phyloP scores from a whole-genome alignment of 345 rosid genomes.

The Brassica rapa region DNA sequence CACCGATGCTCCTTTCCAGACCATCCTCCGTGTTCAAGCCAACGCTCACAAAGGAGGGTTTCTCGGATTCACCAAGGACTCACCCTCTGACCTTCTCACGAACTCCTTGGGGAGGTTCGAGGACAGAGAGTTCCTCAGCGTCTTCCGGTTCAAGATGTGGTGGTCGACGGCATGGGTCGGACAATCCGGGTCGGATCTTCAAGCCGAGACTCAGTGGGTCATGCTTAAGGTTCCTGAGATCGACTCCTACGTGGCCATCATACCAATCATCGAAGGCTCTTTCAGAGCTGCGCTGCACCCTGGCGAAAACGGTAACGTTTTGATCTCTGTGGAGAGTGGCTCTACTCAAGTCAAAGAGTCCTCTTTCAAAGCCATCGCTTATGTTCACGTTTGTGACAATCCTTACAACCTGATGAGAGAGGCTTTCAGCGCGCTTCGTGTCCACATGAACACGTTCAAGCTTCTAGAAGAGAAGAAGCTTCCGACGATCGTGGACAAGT shows the following conservation, averaged over 20 bases:
- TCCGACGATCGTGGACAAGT: conserved; percentile 64
- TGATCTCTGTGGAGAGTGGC: conserved; percentile 75
- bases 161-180: conserved; percentile 92
- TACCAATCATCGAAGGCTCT: conserved; percentile 67
- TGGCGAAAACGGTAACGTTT: conserved; percentile 56
- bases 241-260: conserved; percentile 53
- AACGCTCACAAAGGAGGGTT: conserved; percentile 63
- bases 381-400: conserved; percentile 70
- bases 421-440: conserved; percentile 66
- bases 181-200: conserved; percentile 72
- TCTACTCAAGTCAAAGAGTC: conserved; percentile 54
- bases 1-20: conserved; percentile 58
- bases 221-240: conserved; percentile 68
- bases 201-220: conserved; percentile 80
- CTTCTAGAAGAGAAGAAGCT: conserved; percentile 73
- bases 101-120: conserved; percentile 71
- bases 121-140: conserved; percentile 56
- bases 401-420: conserved; percentile 83
- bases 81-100: conserved; percentile 45
- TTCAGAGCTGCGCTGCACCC: conserved; percentile 73
- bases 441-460: conserved; percentile 75
- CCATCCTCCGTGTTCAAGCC: conserved; percentile 54
- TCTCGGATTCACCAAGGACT: conserved; percentile 56
- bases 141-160: conserved; percentile 88
- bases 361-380: conserved; percentile 60